Base-by-base conservation (phyloP, 129 eudicot species). In the Artemisia annua region DNA sequence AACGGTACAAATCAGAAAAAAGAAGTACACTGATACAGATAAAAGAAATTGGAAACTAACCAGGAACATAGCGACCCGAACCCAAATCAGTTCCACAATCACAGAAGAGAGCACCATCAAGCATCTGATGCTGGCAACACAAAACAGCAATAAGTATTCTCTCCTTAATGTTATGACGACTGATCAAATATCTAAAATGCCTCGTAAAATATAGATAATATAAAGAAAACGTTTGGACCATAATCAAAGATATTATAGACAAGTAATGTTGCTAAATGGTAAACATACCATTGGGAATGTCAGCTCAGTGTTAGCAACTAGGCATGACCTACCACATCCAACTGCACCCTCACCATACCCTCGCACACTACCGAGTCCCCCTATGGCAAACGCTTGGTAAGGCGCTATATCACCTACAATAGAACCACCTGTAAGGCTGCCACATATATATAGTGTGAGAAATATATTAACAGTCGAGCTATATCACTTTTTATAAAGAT, bases 291-390 rank as follows among this genome's bases (percentile, higher is more conserved):
- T 78, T 35, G 99, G 99, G 67, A 94, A 63, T 44, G 97, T 94
- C 26, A 94, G 69, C 70, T 94, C 97, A 52, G 84, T 85, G 83
- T 94, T 94, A 20, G 96, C 99, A 83, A 94, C 88, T 49, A 94
- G 75, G 75, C 93, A 94, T 66, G 97, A 94, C 81, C 96, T 88
- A 63, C 99, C 99, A 49, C 93, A 81, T 62, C 99, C 97, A 79
- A 90, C 94, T 16, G 93, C 99, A 78, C 99, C 99, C 73, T 90
- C 97, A 30, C 96, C 97, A 67, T 94, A 94, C 55, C 99, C 97
- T 46, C 99, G 86, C 57, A 94, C 94, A 72, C 99, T 90, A 64
- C 97, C 96, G 59, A 81, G 85, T 65, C 99, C 99, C 48, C 99
- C 99, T 0, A 94, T 88, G 15, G 99, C 87, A 83, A 94, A 94